Evolutionary conservation across 176 grass and related monocot genomes (phyloP).

Genomic region (Zoysia japonica): DNA sequence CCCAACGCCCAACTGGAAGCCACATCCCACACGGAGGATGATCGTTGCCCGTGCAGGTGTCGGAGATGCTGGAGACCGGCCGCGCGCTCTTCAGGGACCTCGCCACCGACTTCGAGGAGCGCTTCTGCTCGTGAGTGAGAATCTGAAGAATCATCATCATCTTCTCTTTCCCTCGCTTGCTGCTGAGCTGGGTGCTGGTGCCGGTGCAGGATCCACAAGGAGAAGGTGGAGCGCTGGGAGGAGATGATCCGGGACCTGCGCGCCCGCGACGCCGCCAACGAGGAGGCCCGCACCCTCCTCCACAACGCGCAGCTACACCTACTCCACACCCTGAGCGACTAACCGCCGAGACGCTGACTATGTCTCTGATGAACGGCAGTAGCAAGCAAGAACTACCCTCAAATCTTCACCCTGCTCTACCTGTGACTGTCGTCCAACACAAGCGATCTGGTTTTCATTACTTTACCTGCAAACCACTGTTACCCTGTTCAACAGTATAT

Average conservation of each 20-base stretch:
- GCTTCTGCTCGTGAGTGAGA: conserved; percentile 60
- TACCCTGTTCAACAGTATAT: no score
- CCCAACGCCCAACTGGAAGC: no score
- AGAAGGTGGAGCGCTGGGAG: conserved; percentile 78
- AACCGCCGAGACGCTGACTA: not conserved
- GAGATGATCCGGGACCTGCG: conserved; percentile 83
- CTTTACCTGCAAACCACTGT: not conserved
- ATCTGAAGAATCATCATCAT: not conserved
- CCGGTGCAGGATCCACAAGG: conserved; percentile 67
- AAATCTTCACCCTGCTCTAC: no score
- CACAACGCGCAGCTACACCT: conserved; percentile 82
- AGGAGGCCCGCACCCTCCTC: conserved; percentile 58
- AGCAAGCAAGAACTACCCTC: no score
- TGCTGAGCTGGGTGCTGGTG: not conserved
- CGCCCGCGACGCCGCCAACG: conserved; percentile 62
- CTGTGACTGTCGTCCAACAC: no score
- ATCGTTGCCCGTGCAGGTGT: conserved; percentile 42
- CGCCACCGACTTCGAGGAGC: conserved; percentile 81
- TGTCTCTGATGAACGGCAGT: not conserved
- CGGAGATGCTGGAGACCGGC: conserved; percentile 77
- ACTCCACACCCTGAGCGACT: conserved; percentile 55
- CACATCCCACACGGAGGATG: no score
- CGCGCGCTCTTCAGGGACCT: conserved; percentile 81
- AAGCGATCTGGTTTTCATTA: not conserved
- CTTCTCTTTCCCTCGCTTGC: not conserved